Percentiles rank a stretch among this genome's conserved stretches.
These are phyloP conservation scores for Dioscorea alata DNA, from an alignment of 106 monocot genomes.

Conservation along the genomic window DNA sequence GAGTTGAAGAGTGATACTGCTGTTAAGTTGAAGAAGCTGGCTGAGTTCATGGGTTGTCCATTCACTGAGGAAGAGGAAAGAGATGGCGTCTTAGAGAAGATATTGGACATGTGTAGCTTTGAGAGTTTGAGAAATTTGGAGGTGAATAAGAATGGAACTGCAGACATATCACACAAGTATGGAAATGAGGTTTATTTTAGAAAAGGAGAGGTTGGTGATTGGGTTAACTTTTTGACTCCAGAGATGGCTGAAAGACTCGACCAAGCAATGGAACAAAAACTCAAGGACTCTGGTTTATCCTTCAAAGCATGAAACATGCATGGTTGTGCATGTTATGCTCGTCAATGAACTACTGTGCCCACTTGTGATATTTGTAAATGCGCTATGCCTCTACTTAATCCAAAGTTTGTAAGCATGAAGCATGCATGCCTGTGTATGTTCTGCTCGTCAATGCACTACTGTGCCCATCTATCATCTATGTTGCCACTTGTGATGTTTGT, in stretches of 20 bases:
- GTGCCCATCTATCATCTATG: no score
- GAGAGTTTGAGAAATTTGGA: slow-evolving; percentile 15
- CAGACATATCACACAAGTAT: no score
- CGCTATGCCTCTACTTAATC: no score
- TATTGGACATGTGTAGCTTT: slow-evolving; percentile 10
- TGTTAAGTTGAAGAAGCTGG: slow-evolving; percentile 6
- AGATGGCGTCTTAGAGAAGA: slow-evolving; percentile 12
- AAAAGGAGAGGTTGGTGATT: slow-evolving; percentile 13
- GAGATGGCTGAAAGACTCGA: slow-evolving; percentile 14
- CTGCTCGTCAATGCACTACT: no score
- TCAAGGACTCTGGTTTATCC: slow-evolving; percentile 5
- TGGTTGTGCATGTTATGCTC: no score
- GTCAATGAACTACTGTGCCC: no score
- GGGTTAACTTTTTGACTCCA: slow-evolving; percentile 4
- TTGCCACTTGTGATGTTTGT: no score
- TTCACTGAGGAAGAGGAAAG: slow-evolving; percentile 15
- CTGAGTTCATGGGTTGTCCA: slow-evolving; percentile 10
- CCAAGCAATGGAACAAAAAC: slow-evolving; percentile 4
- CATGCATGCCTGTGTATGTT: no score
- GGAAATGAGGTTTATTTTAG: not conserved
- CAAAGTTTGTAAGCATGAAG: no score
- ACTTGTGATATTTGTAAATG: no score
- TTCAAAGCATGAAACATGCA: no score
- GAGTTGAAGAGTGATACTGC: slow-evolving; percentile 7
- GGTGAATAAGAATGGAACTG: not conserved